phyloP scores from a whole-genome alignment of 2,329 filamentous ascomycete genomes.

The Leptographium lundbergii region DNA sequence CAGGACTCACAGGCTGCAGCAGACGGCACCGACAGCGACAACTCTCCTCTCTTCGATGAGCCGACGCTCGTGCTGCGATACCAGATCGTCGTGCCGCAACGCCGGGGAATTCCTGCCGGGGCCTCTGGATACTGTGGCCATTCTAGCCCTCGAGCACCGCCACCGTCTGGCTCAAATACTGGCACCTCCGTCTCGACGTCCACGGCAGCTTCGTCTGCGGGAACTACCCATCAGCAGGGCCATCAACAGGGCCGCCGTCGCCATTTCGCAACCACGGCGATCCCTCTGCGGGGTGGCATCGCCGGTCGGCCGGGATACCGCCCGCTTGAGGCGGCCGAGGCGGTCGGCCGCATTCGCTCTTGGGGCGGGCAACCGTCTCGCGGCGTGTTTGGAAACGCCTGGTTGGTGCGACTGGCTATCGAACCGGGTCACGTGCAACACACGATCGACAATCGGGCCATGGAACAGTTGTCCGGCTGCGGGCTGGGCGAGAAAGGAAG shows the following conservation, averaged over 20 bases:
- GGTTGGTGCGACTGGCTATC: conserved; percentile 11
- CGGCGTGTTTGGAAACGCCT: conserved; percentile 12
- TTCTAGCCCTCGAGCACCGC: neutral
- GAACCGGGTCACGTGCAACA: conserved; percentile 8
- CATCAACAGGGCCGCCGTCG: conserved; percentile 6
- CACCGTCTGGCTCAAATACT: neutral
- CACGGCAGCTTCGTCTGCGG: neutral
- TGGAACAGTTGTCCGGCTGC: conserved; percentile 6
- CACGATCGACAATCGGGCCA: neutral
- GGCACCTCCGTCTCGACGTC: neutral
- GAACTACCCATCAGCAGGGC: conserved; percentile 1
- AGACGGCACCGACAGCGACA: neutral
- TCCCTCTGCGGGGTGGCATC: conserved; percentile 9
- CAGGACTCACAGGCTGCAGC: neutral
- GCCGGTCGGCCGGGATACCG: conserved; percentile 10
- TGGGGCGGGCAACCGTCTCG: conserved; percentile 10
- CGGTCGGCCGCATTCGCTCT: conserved; percentile 5
- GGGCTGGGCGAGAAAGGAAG: neutral
- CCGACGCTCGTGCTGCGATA: conserved; percentile 7
- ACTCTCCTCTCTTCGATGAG: neutral
- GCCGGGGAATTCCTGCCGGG: neutral
- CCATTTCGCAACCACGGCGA: conserved; percentile 9
- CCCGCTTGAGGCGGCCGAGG: conserved; percentile 4
- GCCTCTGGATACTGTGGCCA: neutral
- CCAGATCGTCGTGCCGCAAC: conserved; percentile 8